phyloP scores from a whole-genome alignment of 805 yeast species.

The Nakazawaea holstii region DNA sequence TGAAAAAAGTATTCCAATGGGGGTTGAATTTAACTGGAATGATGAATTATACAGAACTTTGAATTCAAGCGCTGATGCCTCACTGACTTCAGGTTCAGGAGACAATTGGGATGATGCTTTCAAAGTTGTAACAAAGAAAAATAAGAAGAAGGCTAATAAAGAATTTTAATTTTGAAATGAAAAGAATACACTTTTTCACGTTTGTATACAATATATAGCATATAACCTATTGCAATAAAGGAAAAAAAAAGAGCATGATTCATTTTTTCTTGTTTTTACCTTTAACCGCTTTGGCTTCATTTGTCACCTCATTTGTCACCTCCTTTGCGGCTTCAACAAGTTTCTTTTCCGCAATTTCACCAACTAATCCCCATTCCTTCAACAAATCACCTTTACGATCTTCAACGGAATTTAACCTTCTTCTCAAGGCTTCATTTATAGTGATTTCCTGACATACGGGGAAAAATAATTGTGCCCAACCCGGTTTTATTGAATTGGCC shows the following conservation, averaged over 20 bases:
- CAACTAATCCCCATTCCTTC: constrained; percentile 26
- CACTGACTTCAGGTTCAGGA: constrained; percentile 24
- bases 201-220: no score
- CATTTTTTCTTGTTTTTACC: not conserved
- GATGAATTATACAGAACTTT: constrained; percentile 46
- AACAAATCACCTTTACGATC: constrained; percentile 30
- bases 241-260: not conserved
- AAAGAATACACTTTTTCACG: not conserved
- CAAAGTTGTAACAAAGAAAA: constrained; percentile 60
- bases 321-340: not conserved
- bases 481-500: constrained; percentile 66
- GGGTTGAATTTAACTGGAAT: constrained; percentile 57
- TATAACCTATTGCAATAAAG: not conserved
- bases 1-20: constrained; percentile 48
- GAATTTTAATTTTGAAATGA: constrained; percentile 3
- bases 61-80: constrained; percentile 14
- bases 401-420: constrained; percentile 53
- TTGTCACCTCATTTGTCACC: not conserved
- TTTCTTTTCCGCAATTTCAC: constrained; percentile 7
- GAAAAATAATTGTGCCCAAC: constrained; percentile 76
- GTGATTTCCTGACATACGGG: constrained; percentile 84
- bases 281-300: not conserved
- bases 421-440: constrained; percentile 84
- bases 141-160: constrained; percentile 33
- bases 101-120: constrained; percentile 50